These are phyloP conservation scores for Colletotrichum salicis DNA, from an alignment of 2,329 filamentous ascomycete genomes.

Conservation along the genomic window DNA sequence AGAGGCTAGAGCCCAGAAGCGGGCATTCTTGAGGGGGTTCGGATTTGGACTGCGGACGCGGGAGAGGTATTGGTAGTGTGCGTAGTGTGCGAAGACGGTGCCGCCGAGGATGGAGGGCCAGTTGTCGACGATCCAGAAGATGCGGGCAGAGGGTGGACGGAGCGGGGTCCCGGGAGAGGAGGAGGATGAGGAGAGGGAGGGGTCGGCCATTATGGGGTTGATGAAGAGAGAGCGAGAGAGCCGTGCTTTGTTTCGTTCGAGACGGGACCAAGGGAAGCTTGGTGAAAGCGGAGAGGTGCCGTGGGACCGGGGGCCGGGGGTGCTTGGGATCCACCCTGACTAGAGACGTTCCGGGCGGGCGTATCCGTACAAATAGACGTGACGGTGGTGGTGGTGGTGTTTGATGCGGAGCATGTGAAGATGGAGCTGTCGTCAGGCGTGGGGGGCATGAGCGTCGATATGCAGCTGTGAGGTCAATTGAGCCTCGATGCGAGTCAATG, in stretches of 20 bases:
- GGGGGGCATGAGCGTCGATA: neutral
- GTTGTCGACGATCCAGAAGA: slow-evolving; percentile 36
- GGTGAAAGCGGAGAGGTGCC: neutral
- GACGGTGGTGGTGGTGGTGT: neutral
- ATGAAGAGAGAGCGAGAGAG: neutral
- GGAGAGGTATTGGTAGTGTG: slow-evolving; percentile 36
- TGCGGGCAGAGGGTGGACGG: slow-evolving; percentile 20
- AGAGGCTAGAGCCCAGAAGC: slow-evolving; percentile 35
- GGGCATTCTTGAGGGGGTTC: slow-evolving; percentile 36
- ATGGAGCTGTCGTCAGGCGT: neutral
- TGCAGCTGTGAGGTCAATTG: neutral
- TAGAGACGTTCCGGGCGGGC: neutral
- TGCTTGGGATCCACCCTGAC: neutral
- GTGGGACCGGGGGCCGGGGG: neutral
- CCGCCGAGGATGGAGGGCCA: slow-evolving; percentile 35
- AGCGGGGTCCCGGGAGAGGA: slow-evolving; percentile 23
- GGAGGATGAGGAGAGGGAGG: neutral
- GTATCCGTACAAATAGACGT: no score
- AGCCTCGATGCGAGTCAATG: neutral
- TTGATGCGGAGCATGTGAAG: slow-evolving; percentile 7
- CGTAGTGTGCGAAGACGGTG: slow-evolving; percentile 30
- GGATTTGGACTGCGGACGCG: slow-evolving; percentile 29
- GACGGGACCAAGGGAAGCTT: neutral
- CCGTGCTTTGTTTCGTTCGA: neutral
- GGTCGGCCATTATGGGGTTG: neutral